Evolutionary conservation across 225 moss, liverwort and hornwort genomes (phyloP), one percentile per base, ranked within the genome.

Genomic region (Pleurozium schreberi): DNA sequence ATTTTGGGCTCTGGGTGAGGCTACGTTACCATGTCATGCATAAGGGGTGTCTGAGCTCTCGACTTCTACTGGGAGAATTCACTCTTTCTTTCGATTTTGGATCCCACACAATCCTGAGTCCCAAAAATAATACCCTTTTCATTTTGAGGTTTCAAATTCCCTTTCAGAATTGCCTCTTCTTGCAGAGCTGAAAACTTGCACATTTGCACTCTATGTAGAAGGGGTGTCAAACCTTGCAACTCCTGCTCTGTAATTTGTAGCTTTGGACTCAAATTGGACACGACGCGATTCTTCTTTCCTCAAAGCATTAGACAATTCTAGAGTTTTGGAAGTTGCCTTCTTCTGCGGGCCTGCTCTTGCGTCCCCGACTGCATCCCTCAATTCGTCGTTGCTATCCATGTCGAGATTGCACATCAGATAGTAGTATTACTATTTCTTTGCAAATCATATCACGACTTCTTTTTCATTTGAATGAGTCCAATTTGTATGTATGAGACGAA

Each of bases 1-100:
- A 94, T 93, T 90, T 94, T 31, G 93, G 94, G 43, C 92, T 94
- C 47, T 94, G 94, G 94, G 93, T 94, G 80, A 91, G 87, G 57
- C 58, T 79, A 86, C 80, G 68, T 57, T 86, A 12, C 64, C n/a
- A 55, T 87, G 33, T 80, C 86, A 78, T 71, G 70, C 85, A 34
- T 81, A 61, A 85, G 17, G 14, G 19, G 60, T 85, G 62, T 85
- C 52, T 30, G 43, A 49, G 36, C 34, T 87, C 64, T 75, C 52
- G 31, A 40, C 13, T 31, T 86, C 64, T 63, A 63, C 6, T 86
- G 64, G 20, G 28, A 62, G 20, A 62, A 18, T 8, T 50, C 75
- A n/a, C 63, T 47, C 38, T 20, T 50, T 47, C 20, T 64, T 75
- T 76, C 22, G 18, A 40, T 52, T 76, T 52, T n/a, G 28, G 31